Evolutionary conservation across 2,329 filamentous ascomycete genomes (phyloP), one percentile per base, ranked within the genome.

Genomic region (Colletotrichum tamarilloi): DNA sequence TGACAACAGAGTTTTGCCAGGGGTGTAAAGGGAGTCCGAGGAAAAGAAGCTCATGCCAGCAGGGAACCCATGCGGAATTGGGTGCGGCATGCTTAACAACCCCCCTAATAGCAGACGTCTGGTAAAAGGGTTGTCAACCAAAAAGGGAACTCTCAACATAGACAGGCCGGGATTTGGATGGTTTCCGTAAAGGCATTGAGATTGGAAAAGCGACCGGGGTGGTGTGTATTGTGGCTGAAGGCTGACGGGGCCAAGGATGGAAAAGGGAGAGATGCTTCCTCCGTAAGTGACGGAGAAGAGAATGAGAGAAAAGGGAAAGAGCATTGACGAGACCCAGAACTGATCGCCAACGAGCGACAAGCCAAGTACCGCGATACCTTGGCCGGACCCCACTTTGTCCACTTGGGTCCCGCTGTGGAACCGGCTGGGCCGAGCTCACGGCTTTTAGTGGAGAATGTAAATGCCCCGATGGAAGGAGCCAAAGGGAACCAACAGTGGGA

Each of bases 81-180:
- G 22, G 16, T 22, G 60, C 19, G 7, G 52, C 62, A 49, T 30
- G 22, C 65, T 7, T 42, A 42, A 42, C 58, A 30, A 22, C 52
- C 19, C 42, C 65, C 65, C 58, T 68, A 46, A 63, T 68, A 68
- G 58, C n/a, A 52, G 26, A 72, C 26, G 57, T 49, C 57, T 42
- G 58, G 65, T 68, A 73, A 65, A 62, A 60, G 70, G 59, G 35
- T 64, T 62, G 52, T 16, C 14, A 42, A 19, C 38, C 38, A 42
- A 42, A 62, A 46, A 32, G 60, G 16, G 42, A 49, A 49, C 19
- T 49, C 42, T 49, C 16, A 12, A 28, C 1, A 16, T 42, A 42
- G 28, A 42, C 19, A 16, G 55, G 65, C 30, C 55, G 57, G 28
- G 52, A 59, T 53, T 55, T 22, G 53, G 26, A 49, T 46, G 38